Evolutionary conservation across 371 early-diverging fungal genomes (phyloP).

Genomic region (Syncephalastrum sp.): DNA sequence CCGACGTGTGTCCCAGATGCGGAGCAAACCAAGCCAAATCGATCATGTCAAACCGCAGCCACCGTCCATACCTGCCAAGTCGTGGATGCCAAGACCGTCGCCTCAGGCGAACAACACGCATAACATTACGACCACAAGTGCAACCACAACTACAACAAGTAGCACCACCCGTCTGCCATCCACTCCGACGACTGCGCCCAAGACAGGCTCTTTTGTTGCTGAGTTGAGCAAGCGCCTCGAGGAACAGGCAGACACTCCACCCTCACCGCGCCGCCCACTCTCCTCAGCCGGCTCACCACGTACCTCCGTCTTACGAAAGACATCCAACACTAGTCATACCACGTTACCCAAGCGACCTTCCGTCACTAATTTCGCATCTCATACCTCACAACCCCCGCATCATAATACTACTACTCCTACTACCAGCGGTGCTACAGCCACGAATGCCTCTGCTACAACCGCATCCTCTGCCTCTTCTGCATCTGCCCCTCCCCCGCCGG

Average conservation of each 20-base stretch:
- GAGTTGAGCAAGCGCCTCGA: constrained; percentile 34
- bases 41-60: constrained; percentile 2
- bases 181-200: constrained; percentile 13
- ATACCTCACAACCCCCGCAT: too few species aligned
- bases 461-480: constrained; percentile 9
- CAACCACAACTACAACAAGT: neutral
- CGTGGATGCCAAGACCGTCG: constrained; percentile 12
- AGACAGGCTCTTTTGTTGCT: constrained; percentile 31
- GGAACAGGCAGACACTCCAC: constrained; percentile 11
- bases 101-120: neutral
- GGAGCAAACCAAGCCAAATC: neutral
- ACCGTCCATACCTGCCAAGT: constrained; percentile 10
- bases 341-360: constrained; percentile 1
- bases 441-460: too few species aligned
- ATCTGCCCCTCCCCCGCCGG: neutral
- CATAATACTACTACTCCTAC: neutral
- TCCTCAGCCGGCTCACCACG: constrained; percentile 4
- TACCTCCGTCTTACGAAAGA: constrained; percentile 9
- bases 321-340: constrained; percentile 1
- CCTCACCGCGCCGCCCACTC: neutral
- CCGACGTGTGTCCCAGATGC: too few species aligned
- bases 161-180: neutral
- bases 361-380: constrained; percentile 5
- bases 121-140: constrained; percentile 2
- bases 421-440: neutral